Evolutionary conservation across 495 filamentous ascomycete species (phyloP).

Genomic region (Tuber melanosporum): DNA sequence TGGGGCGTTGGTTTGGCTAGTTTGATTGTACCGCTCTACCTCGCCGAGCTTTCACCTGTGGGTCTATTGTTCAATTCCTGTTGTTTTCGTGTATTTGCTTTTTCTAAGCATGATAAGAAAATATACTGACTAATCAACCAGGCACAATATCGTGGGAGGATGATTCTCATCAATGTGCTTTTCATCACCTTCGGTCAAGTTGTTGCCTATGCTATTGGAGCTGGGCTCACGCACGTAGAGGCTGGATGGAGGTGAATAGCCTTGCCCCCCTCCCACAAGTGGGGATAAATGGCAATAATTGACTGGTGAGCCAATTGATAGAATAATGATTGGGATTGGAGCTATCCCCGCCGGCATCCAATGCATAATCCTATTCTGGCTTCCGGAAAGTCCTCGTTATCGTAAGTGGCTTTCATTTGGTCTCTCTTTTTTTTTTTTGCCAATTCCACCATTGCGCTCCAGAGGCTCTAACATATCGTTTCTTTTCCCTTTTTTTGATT

Average conservation of each 20-base stretch:
- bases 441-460: background rate
- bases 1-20: constrained; percentile 75
- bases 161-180: constrained; percentile 55
- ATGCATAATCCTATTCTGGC: constrained; percentile 45
- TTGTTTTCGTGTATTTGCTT: background rate
- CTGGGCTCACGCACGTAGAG: constrained; percentile 48
- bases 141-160: constrained; percentile 50
- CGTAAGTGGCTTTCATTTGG: background rate
- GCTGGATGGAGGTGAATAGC: constrained; percentile 48
- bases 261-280: background rate
- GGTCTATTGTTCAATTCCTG: background rate
- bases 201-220: constrained; percentile 50
- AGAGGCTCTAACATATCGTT: background rate
- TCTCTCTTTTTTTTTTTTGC: background rate
- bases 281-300: background rate
- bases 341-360: constrained; percentile 50
- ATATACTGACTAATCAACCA: background rate
- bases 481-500: background rate
- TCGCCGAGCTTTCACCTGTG: constrained; percentile 52
- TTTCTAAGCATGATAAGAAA: background rate
- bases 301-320: background rate
- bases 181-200: constrained; percentile 52
- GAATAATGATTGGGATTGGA: constrained; percentile 47
- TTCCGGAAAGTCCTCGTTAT: constrained; percentile 52
- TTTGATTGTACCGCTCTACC: constrained; percentile 70